phyloP scores from a whole-genome alignment of 441 rosid genomes.

The Hypseocharis bilobata region DNA sequence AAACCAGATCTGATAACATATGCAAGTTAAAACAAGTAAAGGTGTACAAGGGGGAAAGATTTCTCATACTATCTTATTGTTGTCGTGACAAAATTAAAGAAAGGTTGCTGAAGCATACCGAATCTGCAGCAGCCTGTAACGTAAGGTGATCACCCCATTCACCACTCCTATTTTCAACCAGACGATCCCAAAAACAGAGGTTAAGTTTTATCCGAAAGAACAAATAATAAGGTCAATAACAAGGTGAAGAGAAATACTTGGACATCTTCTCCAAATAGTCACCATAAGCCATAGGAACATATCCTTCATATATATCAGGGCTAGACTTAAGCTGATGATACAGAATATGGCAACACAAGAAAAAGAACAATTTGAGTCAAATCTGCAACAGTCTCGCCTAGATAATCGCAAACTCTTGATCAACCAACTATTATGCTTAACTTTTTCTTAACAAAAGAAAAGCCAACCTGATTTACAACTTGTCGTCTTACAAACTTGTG shows the following conservation, averaged over 20 bases:
- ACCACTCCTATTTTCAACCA: constrained; percentile 35
- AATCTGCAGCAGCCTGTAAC: constrained; percentile 52
- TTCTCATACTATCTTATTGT: neutral
- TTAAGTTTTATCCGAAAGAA: constrained; percentile 13
- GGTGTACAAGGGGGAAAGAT: too few species aligned
- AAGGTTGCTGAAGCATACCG: constrained; percentile 23
- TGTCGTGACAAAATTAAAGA: neutral
- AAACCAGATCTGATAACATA: neutral
- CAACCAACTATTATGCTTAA: constrained; percentile 1
- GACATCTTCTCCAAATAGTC: constrained; percentile 51
- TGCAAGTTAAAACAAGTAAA: neutral
- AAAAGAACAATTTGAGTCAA: constrained; percentile 13
- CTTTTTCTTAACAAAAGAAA: constrained; percentile 1
- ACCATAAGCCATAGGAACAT: constrained; percentile 42
- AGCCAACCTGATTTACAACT: constrained; percentile 39
- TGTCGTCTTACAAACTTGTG: constrained; percentile 41
- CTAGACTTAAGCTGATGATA: constrained; percentile 36
- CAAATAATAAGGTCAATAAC: constrained; percentile 2
- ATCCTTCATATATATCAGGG: constrained; percentile 41
- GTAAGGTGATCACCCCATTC: constrained; percentile 58
- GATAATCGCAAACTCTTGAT: neutral
- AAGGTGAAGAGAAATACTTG: constrained; percentile 26
- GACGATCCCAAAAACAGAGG: constrained; percentile 12
- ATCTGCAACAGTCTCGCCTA: neutral
- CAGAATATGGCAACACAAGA: constrained; percentile 16